A percentile compares a stretch with the other conserved stretches of the same genome.
Evolutionary conservation across 1,284 basidiomycete genomes (phyloP).

Genomic region (Vanrija sp.): DNA sequence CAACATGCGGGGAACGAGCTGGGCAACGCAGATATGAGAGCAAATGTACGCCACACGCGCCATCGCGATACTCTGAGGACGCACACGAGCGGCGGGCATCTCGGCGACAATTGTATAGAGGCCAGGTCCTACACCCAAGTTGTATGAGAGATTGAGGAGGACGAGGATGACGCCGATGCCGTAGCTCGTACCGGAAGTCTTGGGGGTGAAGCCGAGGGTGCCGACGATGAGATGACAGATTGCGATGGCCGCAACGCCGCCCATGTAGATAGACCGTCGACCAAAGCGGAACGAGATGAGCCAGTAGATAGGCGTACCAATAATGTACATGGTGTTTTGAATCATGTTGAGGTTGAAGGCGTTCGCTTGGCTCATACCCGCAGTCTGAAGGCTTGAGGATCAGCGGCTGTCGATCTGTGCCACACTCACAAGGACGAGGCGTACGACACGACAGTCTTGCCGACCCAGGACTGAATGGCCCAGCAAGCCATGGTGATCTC

Average conservation of each 20-base stretch:
- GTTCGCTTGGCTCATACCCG: not conserved
- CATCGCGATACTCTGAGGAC: conserved; percentile 52
- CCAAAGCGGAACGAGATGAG: conserved; percentile 7
- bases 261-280: conserved; percentile 28
- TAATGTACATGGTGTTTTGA: not conserved
- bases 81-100: conserved; percentile 15
- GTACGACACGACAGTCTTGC: conserved; percentile 1
- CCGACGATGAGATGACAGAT: conserved; percentile 17
- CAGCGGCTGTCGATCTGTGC: not conserved
- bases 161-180: conserved; percentile 40
- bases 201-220: conserved; percentile 34
- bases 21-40: conserved; percentile 39
- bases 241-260: conserved; percentile 14
- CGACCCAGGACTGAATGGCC: conserved; percentile 7
- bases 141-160: conserved; percentile 26
- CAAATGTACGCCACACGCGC: conserved; percentile 49
- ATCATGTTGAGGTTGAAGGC: not conserved
- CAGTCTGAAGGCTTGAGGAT: not conserved
- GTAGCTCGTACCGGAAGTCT: conserved; percentile 17
- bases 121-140: not conserved
- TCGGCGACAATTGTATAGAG: conserved; percentile 17
- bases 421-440: not conserved
- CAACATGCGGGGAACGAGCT: conserved; percentile 49
- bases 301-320: not conserved
- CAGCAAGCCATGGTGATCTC: conserved; percentile 33